Base-by-base conservation (phyloP, 1,284 basidiomycete genomes). In the Trichosporon inkin region DNA sequence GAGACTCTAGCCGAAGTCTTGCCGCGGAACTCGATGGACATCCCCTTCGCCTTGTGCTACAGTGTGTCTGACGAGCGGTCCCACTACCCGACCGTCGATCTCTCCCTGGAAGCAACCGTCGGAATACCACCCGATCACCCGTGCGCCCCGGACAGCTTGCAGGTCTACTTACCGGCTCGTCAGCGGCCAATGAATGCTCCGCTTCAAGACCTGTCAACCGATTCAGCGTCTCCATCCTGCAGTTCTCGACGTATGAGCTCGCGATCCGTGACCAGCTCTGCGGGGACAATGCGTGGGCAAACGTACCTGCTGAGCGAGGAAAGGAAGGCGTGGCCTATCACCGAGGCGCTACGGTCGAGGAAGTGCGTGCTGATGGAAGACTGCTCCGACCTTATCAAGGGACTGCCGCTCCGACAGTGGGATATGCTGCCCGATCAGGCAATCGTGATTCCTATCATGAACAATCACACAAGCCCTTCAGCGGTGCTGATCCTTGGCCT, bases 401-500 rank as follows among this genome's bases (percentile, higher is more conserved):
- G 68, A 0, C 70, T 71, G 36, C 65, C 68, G 3, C 19, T 70
- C n/a, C 62, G 70, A 4, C 67, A 68, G 7, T 77, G 74, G 74
- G 68, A 67, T 7, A 63, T 68, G 17, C 55, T 71, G 5, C 68
- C 73, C 1, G 58, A 68, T 16, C 67, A 66, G 28, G 77, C 76
- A 0, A 67, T 77, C 20, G 69, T 77, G 14, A 67, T 78, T 13
- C 76, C 76, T 0, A 63, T 78, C 32, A 60, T 57, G 3, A 62
- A 62, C 17, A 69, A 71, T 37, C 10, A 38, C 13, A 47, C 49
- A 3, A 55, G 64, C 2, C 72, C 74, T 0, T 54, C 61, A 2
- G 67, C 67, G 0, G 69, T 77, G 4, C 41, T 77, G 3, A 69
- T 78, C 47, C 56, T 78, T 4, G 76, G 77, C 14, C 65, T 76